Conservation (phyloP, 805 yeast genomes). For the Saturnispora sekii region DNA sequence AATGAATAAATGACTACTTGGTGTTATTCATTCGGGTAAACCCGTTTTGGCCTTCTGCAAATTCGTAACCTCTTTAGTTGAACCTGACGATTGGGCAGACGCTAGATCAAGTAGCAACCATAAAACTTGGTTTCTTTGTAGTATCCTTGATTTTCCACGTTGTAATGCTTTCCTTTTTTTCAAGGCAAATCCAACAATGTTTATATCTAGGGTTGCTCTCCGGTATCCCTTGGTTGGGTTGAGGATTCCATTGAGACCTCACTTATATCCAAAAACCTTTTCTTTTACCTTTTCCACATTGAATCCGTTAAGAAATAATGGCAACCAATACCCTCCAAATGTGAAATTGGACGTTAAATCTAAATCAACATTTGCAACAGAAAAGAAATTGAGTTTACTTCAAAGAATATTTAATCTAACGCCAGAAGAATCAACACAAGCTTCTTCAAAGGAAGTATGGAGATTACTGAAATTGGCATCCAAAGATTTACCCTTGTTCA, state of each 20-base stretch:
- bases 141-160: too few relatives aligned
- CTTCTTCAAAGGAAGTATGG: constrained; percentile 29
- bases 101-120: too few relatives aligned
- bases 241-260: not conserved
- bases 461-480: constrained; percentile 35
- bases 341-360: not conserved
- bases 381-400: not conserved
- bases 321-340: not conserved
- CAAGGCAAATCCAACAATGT: too few relatives aligned
- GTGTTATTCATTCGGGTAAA: too few relatives aligned
- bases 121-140: too few relatives aligned
- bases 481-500: constrained; percentile 35
- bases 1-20: too few relatives aligned
- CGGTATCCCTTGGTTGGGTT: too few relatives aligned
- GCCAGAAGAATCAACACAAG: constrained; percentile 24
- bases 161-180: too few relatives aligned
- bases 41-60: too few relatives aligned
- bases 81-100: too few relatives aligned
- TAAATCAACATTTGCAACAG: not conserved
- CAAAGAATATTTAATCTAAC: constrained; percentile 24
- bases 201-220: too few relatives aligned
- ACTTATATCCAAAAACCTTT: not conserved
- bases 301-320: not conserved
- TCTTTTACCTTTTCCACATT: not conserved
- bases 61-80: too few relatives aligned